These are phyloP conservation scores for Hypoxylon sp. DNA, from an alignment of 2,329 filamentous ascomycete species.

Conservation along the genomic window DNA sequence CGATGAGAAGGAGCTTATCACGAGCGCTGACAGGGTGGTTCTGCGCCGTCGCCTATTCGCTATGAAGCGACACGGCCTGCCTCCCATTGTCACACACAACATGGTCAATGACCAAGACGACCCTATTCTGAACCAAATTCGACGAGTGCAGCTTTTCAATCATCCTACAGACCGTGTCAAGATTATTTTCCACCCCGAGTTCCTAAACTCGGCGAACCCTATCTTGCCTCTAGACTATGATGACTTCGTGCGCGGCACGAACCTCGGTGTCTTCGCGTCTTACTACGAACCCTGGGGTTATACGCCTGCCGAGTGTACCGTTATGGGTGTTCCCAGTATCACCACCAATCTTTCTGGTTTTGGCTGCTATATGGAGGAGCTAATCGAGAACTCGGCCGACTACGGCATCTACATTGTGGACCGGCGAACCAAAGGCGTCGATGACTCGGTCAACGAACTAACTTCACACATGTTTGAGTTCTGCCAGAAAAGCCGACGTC, in stretches of 20 bases:
- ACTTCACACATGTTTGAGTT: slow-evolving; percentile 95
- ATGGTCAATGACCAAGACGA: slow-evolving; percentile 96
- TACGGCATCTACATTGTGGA: slow-evolving; percentile 99
- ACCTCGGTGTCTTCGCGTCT: slow-evolving; percentile 94
- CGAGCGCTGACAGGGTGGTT: slow-evolving; percentile 90
- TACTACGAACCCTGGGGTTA: slow-evolving; percentile 99
- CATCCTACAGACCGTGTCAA: slow-evolving; percentile 95
- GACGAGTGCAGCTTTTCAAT: slow-evolving; percentile 97
- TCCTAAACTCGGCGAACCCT: slow-evolving; percentile 94
- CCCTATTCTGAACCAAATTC: slow-evolving; percentile 94
- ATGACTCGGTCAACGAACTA: slow-evolving; percentile 97
- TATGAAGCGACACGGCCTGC: slow-evolving; percentile 92
- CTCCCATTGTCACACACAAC: slow-evolving; percentile 98
- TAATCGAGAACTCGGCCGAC: slow-evolving; percentile 97
- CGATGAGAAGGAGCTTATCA: slow-evolving; percentile 96
- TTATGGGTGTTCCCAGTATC: slow-evolving; percentile 98
- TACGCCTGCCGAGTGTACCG: slow-evolving; percentile 96
- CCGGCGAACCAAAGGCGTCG: slow-evolving; percentile 92
- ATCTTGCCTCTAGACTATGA: slow-evolving; percentile 97
- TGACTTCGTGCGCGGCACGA: slow-evolving; percentile 97
- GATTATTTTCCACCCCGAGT: slow-evolving; percentile 97
- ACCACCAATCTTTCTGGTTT: slow-evolving; percentile 98
- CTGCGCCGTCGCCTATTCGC: slow-evolving; percentile 92
- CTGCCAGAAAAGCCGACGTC: slow-evolving; percentile 89
- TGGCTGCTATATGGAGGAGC: slow-evolving; percentile 99